Conservation (phyloP, 1,284 basidiomycete genomes). For the Crocinoboletus sp. region DNA sequence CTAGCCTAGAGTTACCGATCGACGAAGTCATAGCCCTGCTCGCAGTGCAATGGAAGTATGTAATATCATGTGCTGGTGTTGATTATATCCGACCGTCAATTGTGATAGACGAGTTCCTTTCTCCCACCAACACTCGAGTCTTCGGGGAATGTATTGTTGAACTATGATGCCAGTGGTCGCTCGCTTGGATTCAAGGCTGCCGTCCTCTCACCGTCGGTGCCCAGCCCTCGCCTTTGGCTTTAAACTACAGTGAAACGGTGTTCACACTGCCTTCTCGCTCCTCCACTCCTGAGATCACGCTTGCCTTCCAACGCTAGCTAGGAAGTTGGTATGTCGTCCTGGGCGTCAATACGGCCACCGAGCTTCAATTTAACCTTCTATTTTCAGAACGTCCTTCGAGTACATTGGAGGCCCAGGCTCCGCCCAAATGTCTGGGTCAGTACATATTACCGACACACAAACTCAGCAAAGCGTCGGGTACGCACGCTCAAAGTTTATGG, state of each 20-base stretch:
- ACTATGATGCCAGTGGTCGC: too few species aligned
- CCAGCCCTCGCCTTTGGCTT: too few species aligned
- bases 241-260: too few species aligned
- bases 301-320: too few species aligned
- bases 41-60: constrained; percentile 20
- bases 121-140: not conserved
- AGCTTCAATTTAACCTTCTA: not conserved
- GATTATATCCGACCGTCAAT: too few species aligned
- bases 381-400: not conserved
- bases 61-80: not conserved
- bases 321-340: not conserved
- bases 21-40: too few species aligned
- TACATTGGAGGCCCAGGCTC: too few species aligned
- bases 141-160: not conserved
- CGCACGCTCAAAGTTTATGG: not conserved
- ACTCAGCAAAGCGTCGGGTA: constrained; percentile 11
- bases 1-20: constrained; percentile 11
- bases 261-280: not conserved
- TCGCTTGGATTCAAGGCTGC: too few species aligned
- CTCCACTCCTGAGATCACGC: too few species aligned
- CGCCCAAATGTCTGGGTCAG: not conserved
- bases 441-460: constrained; percentile 1
- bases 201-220: too few species aligned
- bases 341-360: not conserved
- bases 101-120: not conserved